Conservation (phyloP, 2,329 filamentous ascomycete species). For the Botryotinia convoluta region DNA sequence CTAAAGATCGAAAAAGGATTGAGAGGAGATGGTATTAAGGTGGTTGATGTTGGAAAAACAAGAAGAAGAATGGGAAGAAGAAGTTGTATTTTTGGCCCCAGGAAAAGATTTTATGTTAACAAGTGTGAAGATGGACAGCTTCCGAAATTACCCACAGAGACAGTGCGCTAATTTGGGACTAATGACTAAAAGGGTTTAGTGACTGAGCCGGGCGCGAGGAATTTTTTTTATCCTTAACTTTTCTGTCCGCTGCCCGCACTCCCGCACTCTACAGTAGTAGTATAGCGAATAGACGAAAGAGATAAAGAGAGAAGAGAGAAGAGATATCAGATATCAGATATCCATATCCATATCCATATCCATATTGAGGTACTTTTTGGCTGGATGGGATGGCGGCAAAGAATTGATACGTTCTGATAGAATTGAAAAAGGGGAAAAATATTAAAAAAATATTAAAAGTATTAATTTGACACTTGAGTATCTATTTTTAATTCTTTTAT, state of each 20-base stretch:
- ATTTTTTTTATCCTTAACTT: constrained; percentile 9
- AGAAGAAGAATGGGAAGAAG: constrained; percentile 31
- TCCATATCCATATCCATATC: too few relatives aligned
- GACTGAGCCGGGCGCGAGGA: neutral
- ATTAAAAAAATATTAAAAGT: neutral
- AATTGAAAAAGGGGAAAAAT: neutral
- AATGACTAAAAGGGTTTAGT: neutral
- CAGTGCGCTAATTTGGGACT: constrained; percentile 7
- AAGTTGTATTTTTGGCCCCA: constrained; percentile 23
- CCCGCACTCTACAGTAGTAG: neutral
- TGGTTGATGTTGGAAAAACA: constrained; percentile 23
- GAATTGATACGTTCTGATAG: neutral
- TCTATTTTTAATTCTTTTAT: neutral
- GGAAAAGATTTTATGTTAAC: constrained; percentile 30
- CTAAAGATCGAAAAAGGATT: constrained; percentile 48
- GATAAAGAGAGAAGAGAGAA: too few relatives aligned
- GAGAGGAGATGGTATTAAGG: constrained; percentile 56
- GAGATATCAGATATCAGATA: too few relatives aligned
- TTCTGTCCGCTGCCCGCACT: neutral
- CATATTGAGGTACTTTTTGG: neutral
- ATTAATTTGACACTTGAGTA: neutral
- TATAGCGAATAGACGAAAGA: neutral
- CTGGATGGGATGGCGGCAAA: neutral
- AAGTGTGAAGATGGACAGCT: constrained; percentile 22
- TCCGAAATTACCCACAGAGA: constrained; percentile 24